Percentiles rank a stretch among this genome's conserved stretches.
These are phyloP conservation scores for Thraustotheca clavata DNA, from an alignment of 352 stramenopile genomes.

Conservation along the genomic window DNA sequence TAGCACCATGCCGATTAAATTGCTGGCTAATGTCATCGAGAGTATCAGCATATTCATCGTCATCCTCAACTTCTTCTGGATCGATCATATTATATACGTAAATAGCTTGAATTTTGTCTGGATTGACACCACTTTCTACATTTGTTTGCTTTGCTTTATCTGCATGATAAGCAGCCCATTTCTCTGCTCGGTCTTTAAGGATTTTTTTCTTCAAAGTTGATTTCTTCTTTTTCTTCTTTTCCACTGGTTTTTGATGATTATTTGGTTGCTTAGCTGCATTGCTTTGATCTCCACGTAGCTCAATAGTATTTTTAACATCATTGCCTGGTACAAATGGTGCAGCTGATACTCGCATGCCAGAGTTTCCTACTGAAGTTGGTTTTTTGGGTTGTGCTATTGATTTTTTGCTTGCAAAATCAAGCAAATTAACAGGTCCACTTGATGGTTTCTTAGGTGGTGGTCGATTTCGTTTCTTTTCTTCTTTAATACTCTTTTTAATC, in stretches of 20 bases:
- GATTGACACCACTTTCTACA: neutral
- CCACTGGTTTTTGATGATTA: too few relatives aligned
- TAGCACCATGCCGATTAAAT: neutral
- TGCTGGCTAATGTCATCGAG: conserved; percentile 20
- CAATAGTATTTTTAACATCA: neutral
- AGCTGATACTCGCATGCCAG: neutral
- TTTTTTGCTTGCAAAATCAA: conserved; percentile 1
- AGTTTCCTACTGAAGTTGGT: neutral
- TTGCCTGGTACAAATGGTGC: neutral
- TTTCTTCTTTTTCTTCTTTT: conserved; percentile 23
- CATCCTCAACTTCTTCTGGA: conserved; percentile 28
- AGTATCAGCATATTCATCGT: conserved; percentile 28
- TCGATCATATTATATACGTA: conserved; percentile 26
- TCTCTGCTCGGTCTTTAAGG: conserved; percentile 12
- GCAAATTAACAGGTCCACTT: neutral
- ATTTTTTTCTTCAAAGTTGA: conserved; percentile 24
- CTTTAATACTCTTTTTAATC: too few relatives aligned
- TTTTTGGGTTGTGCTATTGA: neutral
- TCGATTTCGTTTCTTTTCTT: too few relatives aligned
- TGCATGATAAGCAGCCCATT: conserved; percentile 19
- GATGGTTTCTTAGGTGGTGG: neutral
- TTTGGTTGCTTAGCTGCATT: too few relatives aligned
- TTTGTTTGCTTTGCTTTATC: neutral
- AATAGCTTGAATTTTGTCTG: neutral
- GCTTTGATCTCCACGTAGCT: neutral